phyloP scores from a whole-genome alignment of 2,329 filamentous ascomycete genomes.

The Aspergillus texensis region DNA sequence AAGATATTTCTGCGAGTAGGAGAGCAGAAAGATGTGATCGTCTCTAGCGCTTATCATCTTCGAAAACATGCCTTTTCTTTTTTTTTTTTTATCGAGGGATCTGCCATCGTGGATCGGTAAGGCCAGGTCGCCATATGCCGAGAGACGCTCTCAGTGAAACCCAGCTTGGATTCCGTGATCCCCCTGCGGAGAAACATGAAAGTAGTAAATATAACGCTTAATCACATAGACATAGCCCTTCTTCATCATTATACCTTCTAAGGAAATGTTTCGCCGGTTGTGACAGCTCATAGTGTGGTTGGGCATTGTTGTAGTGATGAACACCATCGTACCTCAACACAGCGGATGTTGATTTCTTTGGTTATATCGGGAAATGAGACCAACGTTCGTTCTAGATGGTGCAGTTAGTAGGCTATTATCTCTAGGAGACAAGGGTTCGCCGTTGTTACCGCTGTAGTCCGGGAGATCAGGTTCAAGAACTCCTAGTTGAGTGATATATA shows the following conservation, averaged over 20 bases:
- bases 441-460: neutral
- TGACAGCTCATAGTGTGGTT: neutral
- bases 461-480: neutral
- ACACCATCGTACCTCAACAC: neutral
- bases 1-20: neutral
- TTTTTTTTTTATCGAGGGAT: neutral
- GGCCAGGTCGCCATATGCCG: neutral
- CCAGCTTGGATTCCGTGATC: neutral
- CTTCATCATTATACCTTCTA: neutral
- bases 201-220: neutral
- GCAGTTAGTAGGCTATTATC: neutral
- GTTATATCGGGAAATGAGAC: too few relatives aligned
- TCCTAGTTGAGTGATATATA: neutral
- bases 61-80: neutral
- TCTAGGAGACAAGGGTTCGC: neutral
- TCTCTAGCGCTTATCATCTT: neutral
- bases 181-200: neutral
- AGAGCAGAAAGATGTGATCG: neutral
- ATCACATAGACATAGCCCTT: neutral
- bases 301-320: neutral
- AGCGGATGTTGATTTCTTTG: neutral
- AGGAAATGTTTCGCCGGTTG: neutral
- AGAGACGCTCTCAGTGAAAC: neutral
- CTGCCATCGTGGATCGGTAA: neutral
- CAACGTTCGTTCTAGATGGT: neutral